phyloP scores from a whole-genome alignment of 805 yeast species.

The Monosporozyma yasuniensis region DNA sequence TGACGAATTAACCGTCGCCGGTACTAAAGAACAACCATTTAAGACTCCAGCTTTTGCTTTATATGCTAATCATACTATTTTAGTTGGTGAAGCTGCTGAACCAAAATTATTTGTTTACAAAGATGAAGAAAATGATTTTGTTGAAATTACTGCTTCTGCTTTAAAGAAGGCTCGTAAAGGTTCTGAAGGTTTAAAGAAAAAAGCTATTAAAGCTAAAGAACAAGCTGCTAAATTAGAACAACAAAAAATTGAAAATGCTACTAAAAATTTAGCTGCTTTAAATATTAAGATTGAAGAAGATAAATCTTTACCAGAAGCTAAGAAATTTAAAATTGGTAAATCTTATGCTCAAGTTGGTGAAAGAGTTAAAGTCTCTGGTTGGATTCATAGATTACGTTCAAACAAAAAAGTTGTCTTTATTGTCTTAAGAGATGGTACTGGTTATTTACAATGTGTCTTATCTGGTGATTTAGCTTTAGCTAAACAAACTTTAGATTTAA shows the following conservation, averaged over 20 bases:
- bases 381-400: constrained; percentile 90
- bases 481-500: constrained; percentile 71
- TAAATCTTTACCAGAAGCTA: constrained; percentile 58
- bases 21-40: constrained; percentile 63
- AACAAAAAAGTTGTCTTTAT: constrained; percentile 90
- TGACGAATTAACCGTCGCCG: constrained; percentile 51
- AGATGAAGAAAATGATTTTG: constrained; percentile 35
- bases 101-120: constrained; percentile 47
- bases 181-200: constrained; percentile 81
- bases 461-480: constrained; percentile 90
- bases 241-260: constrained; percentile 62
- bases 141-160: constrained; percentile 81
- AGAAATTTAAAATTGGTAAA: constrained; percentile 52
- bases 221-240: constrained; percentile 42
- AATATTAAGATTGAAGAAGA: constrained; percentile 70
- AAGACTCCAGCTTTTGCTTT: constrained; percentile 80
- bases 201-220: constrained; percentile 44
- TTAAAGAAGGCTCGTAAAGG: constrained; percentile 95
- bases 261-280: constrained; percentile 69
- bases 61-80: constrained; percentile 29
- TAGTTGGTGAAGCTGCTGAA: constrained; percentile 32
- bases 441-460: constrained; percentile 78
- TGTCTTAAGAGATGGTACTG: constrained; percentile 92
- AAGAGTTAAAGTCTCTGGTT: constrained; percentile 78
- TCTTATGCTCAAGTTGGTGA: constrained; percentile 48